Base-by-base conservation (phyloP, 2,329 filamentous ascomycete species). In the Penicillium brasilianum region DNA sequence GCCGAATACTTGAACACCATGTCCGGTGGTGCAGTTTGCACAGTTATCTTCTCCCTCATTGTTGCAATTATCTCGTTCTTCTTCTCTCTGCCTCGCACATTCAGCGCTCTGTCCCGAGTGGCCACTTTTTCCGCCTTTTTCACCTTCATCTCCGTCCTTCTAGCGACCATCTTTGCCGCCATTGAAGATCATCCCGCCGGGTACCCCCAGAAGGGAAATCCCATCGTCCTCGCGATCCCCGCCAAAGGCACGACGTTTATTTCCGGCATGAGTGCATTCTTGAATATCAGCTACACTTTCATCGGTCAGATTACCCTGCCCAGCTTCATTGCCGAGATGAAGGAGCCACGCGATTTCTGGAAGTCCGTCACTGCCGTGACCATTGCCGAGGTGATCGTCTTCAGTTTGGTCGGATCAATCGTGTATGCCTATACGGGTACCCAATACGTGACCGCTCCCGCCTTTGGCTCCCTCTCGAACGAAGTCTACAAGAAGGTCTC, bases 231-330 rank as follows among this genome's bases (percentile, higher is more conserved):
- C 0, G 87, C 87, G 0, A 74, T 93, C 20, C 90, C 93, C 0
- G 77, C 87, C 2, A 76, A 82, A 2, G 86, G 88, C 18, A 96
- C 92, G 0, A 90, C 90, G 0, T 97, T 96, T 68, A 91, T 96
- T 3, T 81, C 84, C 2, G 93, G 89, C 22, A 89, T 96, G 84
- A 92, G 88, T 56, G 93, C 93, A 0, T 97, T 97, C 78, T 84
- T 97, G 75, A 97, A 97, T 78, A 97, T 97, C 73, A 92, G 89
- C 78, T 97, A 97, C 76, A 97, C 93, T 0, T 97, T 97, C 74
- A 97, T 97, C 68, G 93, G 93, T 0, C 93, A 97, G 75, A 96
- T 97, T 70, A 97, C 93, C 0, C 84, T 97, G 14, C 93, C 93
- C 0, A 94, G 90, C 69, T 97, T 97, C 80, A 97, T 97, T 66